Evolutionary conservation across 495 filamentous ascomycete species (phyloP).

Genomic region (Aspergillus sparsus): DNA sequence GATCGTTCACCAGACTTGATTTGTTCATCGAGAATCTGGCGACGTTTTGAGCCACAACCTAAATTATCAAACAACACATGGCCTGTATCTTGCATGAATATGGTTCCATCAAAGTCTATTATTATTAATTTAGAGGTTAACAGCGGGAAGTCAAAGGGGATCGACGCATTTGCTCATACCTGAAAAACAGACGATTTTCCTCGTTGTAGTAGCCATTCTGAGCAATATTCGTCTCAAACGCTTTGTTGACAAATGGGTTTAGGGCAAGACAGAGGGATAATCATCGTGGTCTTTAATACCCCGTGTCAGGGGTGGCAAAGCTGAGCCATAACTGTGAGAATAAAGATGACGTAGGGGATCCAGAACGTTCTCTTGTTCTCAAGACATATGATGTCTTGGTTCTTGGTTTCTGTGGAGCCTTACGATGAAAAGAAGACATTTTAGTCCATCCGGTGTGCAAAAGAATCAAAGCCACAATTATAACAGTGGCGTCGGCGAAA

Average conservation of each 20-base stretch:
- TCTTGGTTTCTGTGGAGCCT: background rate
- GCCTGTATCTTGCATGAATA: conserved; percentile 78
- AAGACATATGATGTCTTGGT: background rate
- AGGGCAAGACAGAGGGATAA: background rate
- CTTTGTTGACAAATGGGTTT: background rate
- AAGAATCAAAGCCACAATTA: background rate
- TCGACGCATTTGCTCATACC: too few species aligned
- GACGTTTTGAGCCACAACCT: conserved; percentile 60
- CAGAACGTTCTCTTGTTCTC: background rate
- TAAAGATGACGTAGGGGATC: background rate
- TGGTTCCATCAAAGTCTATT: conserved; percentile 74
- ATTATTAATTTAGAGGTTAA: background rate
- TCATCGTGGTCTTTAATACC: background rate
- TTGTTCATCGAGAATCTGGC: conserved; percentile 62
- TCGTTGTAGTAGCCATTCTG: conserved; percentile 13
- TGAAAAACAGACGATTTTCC: conserved; percentile 27
- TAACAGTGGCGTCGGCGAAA: too few species aligned
- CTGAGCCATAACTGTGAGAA: background rate
- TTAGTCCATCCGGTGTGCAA: background rate
- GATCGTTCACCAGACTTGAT: conserved; percentile 68
- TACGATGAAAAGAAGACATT: background rate
- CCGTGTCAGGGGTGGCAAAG: background rate
- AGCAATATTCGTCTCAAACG: background rate
- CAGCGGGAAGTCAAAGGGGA: background rate
- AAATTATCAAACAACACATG: conserved; percentile 71